phyloP scores from a whole-genome alignment of 306 rosid genomes.

The Acacia melanoxylon region DNA sequence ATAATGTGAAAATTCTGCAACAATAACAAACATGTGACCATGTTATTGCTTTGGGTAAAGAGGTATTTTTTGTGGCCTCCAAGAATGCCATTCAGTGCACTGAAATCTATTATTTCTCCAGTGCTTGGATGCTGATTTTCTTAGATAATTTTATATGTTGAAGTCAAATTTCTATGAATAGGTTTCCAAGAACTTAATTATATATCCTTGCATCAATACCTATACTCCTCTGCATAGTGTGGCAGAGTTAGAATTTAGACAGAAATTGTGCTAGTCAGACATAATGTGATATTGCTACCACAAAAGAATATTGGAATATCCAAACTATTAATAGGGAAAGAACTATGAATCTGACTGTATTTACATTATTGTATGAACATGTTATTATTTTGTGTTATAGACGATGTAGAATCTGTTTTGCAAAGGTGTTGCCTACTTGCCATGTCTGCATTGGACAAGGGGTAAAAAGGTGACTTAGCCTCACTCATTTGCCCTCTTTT shows the following conservation, averaged over 20 bases:
- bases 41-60: background rate
- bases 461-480: slow-evolving; percentile 12
- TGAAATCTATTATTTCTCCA: background rate
- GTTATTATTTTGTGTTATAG: background rate
- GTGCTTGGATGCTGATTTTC: background rate
- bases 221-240: background rate
- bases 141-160: background rate
- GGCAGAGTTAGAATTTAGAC: background rate
- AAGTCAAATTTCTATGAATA: background rate
- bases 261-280: background rate
- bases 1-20: background rate
- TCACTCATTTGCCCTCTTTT: background rate
- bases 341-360: background rate
- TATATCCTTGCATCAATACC: background rate
- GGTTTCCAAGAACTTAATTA: background rate
- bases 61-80: background rate
- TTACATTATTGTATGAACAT: background rate
- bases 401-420: background rate
- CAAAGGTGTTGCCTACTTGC: slow-evolving; percentile 13
- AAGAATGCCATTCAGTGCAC: background rate
- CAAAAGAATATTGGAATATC: background rate
- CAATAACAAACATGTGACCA: background rate
- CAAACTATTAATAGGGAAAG: background rate
- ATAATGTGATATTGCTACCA: background rate
- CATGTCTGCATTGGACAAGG: background rate